phyloP scores from a whole-genome alignment of 148 eudicot species.

The Gaultheria prostrata region DNA sequence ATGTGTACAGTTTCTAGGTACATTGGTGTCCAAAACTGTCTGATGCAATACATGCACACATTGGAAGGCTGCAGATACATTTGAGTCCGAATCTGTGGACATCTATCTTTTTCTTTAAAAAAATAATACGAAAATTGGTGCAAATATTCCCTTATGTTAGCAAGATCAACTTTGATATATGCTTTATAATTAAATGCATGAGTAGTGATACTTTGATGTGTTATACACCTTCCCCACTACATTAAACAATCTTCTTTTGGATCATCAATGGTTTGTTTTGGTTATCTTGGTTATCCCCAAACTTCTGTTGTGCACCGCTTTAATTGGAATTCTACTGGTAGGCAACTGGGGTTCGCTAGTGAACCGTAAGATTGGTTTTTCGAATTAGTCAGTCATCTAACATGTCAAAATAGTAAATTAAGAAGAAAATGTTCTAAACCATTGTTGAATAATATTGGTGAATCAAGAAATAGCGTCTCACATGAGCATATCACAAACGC shows the following conservation, averaged over 20 bases:
- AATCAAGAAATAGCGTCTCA: neutral
- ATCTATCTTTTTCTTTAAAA: neutral
- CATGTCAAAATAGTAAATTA: neutral
- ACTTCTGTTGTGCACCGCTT: neutral
- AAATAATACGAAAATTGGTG: neutral
- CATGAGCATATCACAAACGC: neutral
- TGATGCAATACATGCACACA: neutral
- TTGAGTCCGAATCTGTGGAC: neutral
- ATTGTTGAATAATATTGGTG: neutral
- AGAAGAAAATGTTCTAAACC: neutral
- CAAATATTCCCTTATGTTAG: neutral
- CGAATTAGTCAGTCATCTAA: neutral
- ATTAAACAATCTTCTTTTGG: neutral
- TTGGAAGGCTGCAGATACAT: neutral
- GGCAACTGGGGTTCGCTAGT: neutral
- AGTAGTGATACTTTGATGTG: neutral
- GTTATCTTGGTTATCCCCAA: neutral
- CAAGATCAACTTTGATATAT: neutral
- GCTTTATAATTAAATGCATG: neutral
- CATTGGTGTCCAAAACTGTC: too few species aligned
- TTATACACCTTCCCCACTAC: neutral
- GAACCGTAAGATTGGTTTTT: too few species aligned
- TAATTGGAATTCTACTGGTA: neutral
- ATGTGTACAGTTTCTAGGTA: neutral
- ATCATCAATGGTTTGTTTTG: neutral